Evolutionary conservation across 495 filamentous ascomycete species (phyloP).

Genomic region (Aspergillus conjunctus): DNA sequence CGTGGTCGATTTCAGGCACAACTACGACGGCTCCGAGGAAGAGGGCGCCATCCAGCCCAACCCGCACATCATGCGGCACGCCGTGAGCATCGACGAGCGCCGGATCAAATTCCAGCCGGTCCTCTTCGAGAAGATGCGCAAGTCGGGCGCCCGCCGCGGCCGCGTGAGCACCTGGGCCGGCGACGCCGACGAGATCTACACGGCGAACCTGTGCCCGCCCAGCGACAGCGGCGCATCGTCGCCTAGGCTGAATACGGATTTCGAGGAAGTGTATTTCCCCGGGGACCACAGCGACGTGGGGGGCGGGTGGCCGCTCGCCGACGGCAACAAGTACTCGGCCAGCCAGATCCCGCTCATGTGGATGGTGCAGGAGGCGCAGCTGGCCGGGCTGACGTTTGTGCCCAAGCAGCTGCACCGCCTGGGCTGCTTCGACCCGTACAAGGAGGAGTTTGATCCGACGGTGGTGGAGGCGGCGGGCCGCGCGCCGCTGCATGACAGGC

Average conservation of each 20-base stretch:
- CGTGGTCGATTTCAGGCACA: constrained; percentile 24
- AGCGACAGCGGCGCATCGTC: background rate
- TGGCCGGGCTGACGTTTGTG: constrained; percentile 70
- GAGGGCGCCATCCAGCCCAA: constrained; percentile 19
- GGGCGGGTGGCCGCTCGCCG: constrained; percentile 71
- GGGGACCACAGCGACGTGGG: constrained; percentile 80
- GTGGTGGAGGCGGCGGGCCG: constrained; percentile 8
- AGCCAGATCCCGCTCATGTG: constrained; percentile 75
- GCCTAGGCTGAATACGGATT: constrained; percentile 17
- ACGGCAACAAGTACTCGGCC: constrained; percentile 49
- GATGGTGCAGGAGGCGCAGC: constrained; percentile 78
- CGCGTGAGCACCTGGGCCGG: constrained; percentile 21
- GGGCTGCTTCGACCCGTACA: constrained; percentile 50
- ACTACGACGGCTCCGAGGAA: background rate
- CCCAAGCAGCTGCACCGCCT: constrained; percentile 62
- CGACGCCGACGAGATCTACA: constrained; percentile 3
- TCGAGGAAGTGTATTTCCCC: constrained; percentile 71
- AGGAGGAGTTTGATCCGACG: constrained; percentile 3
- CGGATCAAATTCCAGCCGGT: constrained; percentile 61
- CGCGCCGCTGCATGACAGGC: constrained; percentile 22
- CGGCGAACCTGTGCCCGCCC: background rate
- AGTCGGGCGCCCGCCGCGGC: constrained; percentile 46
- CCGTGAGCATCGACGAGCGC: constrained; percentile 68
- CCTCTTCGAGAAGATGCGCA: constrained; percentile 62
- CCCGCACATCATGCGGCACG: constrained; percentile 52